Evolutionary conservation across 108 stramenopile genomes (phyloP).

Genomic region (Mediolabrus comicus): DNA sequence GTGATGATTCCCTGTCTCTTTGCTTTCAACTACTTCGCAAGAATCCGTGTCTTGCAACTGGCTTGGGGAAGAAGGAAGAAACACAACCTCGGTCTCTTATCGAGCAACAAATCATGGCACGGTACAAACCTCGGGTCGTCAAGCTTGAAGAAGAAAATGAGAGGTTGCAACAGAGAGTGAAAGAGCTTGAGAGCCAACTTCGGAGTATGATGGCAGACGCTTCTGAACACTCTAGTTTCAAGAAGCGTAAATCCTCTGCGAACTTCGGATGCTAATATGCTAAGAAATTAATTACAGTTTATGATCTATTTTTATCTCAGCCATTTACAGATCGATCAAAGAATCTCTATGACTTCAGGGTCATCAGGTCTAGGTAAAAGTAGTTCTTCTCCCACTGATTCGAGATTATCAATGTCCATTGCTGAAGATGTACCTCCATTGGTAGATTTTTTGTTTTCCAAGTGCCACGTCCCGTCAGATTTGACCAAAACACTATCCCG

Average conservation of each 20-base stretch:
- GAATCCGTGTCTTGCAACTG: slow-evolving; percentile 38
- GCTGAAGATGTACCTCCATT: neutral
- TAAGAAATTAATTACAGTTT: no score
- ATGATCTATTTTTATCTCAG: no score
- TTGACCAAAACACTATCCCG: slow-evolving; percentile 38
- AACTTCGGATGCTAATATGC: no score
- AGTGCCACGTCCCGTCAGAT: slow-evolving; percentile 49
- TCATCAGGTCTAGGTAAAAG: no score
- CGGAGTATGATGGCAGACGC: neutral
- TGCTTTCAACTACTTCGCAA: slow-evolving; percentile 30
- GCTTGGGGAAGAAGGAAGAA: slow-evolving; percentile 18
- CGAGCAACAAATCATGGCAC: slow-evolving; percentile 24
- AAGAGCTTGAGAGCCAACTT: slow-evolving; percentile 23
- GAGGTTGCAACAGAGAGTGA: slow-evolving; percentile 18
- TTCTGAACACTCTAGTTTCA: neutral
- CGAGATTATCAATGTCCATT: neutral
- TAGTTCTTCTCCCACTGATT: no score
- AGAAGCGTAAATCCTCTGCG: slow-evolving; percentile 38
- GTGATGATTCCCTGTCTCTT: slow-evolving; percentile 9
- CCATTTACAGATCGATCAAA: no score
- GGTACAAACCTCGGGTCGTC: slow-evolving; percentile 21
- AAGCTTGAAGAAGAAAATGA: slow-evolving; percentile 39
- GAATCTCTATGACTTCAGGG: neutral
- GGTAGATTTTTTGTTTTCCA: slow-evolving; percentile 26
- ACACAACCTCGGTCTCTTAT: slow-evolving; percentile 2